Evolutionary conservation across 331 rosid genomes (phyloP), one percentile per base, ranked within the genome.

Genomic region (Prunus yedoensis): DNA sequence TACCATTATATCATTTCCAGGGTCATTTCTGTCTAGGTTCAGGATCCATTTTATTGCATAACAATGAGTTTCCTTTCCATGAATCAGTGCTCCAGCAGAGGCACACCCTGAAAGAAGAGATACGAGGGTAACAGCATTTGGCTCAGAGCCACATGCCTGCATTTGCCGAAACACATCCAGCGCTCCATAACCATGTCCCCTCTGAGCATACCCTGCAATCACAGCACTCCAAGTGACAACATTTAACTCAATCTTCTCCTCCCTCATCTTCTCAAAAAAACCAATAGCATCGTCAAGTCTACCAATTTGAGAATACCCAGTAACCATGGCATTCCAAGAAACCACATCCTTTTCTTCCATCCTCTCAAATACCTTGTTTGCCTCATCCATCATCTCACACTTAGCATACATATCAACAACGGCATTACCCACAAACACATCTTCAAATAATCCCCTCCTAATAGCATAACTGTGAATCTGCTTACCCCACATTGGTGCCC

Each of bases 151-250:
- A 84, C 70, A 77, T 2, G 43, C 77, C 68, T 73, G 76, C 97
- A 92, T 92, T 84, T 85, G 74, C 50, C 96, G 73, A 83, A 90
- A 92, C 73, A 88, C 88, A 70, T 84, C 84, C 80, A 92, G 38
- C 13, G 96, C 89, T 54, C 90, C 91, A 73, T 72, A 79, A 71
- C 92, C 96, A 66, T 61, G 85, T 58, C 90, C 95, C 76, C 88
- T 85, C 69, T 90, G 96, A 56, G 96, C 85, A 83, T 76, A 90
- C 53, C 96, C 96, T 0, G 97, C 87, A 46, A 92, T 85, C 71
- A 88, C 89, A 59, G 92, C 91, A 16, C 89, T 90, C 97, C 97
- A 90, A 1, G 97, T 92, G 77, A 92, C 91, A 53, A 90, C 96
- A 81, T 92, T 84, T 71, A 90, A 73, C 81, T 87, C 73, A 61